Conservation (phyloP, 2,329 filamentous ascomycete genomes). For the Nannizziopsis barbatae region DNA sequence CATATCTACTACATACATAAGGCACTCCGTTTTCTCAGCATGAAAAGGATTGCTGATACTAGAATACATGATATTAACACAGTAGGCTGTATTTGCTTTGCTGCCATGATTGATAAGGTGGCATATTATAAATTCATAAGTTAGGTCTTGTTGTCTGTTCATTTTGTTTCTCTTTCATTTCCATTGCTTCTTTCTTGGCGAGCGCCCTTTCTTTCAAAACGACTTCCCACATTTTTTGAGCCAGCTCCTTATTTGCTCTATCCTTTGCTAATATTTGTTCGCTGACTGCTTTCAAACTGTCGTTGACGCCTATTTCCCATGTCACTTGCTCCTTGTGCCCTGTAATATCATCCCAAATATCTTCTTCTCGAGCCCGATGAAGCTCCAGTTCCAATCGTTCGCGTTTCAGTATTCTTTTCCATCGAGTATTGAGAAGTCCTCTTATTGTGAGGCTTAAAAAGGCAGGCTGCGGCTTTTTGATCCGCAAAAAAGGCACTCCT, state of each 20-base stretch:
- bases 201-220: conserved; percentile 31
- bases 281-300: conserved; percentile 18
- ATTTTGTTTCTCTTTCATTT: conserved; percentile 10
- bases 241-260: conserved; percentile 21
- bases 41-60: background rate
- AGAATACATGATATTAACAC: no score
- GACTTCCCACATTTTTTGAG: conserved; percentile 30
- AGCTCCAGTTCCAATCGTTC: conserved; percentile 24
- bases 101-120: no score
- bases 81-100: no score
- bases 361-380: conserved; percentile 31
- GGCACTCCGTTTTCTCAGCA: background rate
- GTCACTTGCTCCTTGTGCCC: conserved; percentile 15
- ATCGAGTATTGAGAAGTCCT: conserved; percentile 27
- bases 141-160: background rate
- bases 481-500: conserved; percentile 34
- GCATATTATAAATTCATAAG: background rate
- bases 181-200: conserved; percentile 23
- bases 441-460: conserved; percentile 30
- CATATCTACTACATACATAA: background rate
- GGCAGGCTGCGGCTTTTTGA: conserved; percentile 36
- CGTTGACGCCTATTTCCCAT: conserved; percentile 21
- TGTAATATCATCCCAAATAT: conserved; percentile 32
- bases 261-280: conserved; percentile 22
- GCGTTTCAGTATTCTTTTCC: conserved; percentile 26